Percentiles rank a stretch among this genome's conserved stretches.
These are phyloP conservation scores for Excoecaria agallocha DNA, from an alignment of 345 rosid species.

Conservation along the genomic window DNA sequence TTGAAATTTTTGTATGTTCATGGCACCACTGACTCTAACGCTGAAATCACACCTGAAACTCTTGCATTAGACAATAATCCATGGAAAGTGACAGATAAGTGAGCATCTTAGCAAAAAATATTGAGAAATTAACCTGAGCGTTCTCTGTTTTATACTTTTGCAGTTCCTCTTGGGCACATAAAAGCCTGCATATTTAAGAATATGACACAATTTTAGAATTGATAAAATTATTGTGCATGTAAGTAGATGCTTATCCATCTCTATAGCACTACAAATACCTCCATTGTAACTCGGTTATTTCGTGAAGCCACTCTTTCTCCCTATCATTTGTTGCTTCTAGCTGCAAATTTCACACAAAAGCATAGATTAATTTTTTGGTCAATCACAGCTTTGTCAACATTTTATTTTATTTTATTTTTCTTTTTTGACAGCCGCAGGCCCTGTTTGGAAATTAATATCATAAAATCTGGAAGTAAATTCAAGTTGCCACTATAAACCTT, in stretches of 20 bases:
- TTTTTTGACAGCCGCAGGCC: not conserved
- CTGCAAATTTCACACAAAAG: constrained; percentile 35
- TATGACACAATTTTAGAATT: not conserved
- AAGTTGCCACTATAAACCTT: not conserved
- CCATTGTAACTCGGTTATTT: constrained; percentile 82
- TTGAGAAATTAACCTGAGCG: constrained; percentile 19
- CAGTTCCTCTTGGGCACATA: constrained; percentile 81
- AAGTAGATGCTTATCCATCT: not conserved
- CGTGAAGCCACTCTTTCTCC: constrained; percentile 87
- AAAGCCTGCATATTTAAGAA: constrained; percentile 50
- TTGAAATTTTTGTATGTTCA: constrained; percentile 13
- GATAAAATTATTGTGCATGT: not conserved
- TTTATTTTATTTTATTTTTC: too few species aligned
- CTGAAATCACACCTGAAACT: constrained; percentile 31
- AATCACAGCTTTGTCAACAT: not conserved
- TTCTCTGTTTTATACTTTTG: constrained; percentile 73
- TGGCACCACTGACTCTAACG: not conserved
- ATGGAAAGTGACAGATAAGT: not conserved
- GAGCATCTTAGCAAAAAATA: not conserved
- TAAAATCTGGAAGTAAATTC: not conserved
- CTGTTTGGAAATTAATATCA: not conserved
- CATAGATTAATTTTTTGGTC: not conserved
- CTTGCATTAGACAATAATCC: constrained; percentile 11
- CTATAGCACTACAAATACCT: constrained; percentile 43
- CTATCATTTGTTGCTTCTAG: constrained; percentile 87